Percentiles rank a stretch among this genome's conserved stretches.
These are phyloP conservation scores for Schizothecium vesticola DNA, from an alignment of 495 filamentous ascomycete species.

Conservation along the genomic window DNA sequence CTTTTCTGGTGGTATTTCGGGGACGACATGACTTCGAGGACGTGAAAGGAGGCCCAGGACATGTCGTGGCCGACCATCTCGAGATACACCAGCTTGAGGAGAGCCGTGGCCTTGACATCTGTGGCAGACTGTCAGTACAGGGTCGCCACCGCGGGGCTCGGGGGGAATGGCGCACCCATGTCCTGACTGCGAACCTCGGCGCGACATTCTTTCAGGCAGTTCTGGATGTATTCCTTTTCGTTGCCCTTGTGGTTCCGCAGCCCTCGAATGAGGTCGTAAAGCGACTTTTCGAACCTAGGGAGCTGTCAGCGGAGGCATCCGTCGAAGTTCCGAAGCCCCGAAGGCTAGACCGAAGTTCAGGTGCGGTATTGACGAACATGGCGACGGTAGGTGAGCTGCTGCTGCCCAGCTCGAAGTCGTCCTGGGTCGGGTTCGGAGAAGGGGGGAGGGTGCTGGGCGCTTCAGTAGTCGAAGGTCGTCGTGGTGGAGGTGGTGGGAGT, in stretches of 20 bases:
- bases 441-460: background rate
- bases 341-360: background rate
- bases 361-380: background rate
- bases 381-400: background rate
- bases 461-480: constrained; percentile 2
- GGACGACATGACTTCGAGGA: constrained; percentile 97
- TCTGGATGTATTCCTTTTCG: constrained; percentile 89
- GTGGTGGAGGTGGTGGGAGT: background rate
- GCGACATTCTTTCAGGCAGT: constrained; percentile 88
- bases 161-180: constrained; percentile 58
- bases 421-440: background rate
- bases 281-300: constrained; percentile 92
- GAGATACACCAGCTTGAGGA: constrained; percentile 91
- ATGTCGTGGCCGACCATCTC: constrained; percentile 99
- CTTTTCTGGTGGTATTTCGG: constrained; percentile 90
- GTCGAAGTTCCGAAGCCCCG: background rate
- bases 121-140: constrained; percentile 19
- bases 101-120: constrained; percentile 94
- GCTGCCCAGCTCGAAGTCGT: background rate
- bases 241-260: constrained; percentile 88
- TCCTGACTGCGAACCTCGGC: constrained; percentile 83
- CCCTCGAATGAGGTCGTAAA: constrained; percentile 97
- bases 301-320: constrained; percentile 18
- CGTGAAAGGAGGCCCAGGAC: constrained; percentile 98
- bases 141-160: background rate